phyloP scores from a whole-genome alignment of 1,139 yeast genomes.

The Sugiyamaella pinicola region DNA sequence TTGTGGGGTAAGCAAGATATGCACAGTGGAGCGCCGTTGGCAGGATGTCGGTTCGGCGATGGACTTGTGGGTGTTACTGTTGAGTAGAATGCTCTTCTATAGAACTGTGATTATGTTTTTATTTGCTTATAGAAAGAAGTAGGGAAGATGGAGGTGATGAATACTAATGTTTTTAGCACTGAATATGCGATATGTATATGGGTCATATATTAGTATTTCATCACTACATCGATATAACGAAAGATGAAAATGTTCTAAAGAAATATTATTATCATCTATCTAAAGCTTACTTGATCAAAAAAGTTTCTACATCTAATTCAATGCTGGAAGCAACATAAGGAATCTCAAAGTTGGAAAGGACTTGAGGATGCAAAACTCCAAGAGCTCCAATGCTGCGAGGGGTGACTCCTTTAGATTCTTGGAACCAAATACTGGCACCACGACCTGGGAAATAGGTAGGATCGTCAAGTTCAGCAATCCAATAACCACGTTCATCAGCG shows the following conservation, averaged over 20 bases:
- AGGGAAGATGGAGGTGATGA: too few relatives aligned
- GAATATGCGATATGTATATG: too few relatives aligned
- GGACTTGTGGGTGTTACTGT: too few relatives aligned
- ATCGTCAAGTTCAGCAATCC: conserved; percentile 44
- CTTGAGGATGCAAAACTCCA: conserved; percentile 97
- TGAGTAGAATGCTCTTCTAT: too few relatives aligned
- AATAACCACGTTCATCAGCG: conserved; percentile 61
- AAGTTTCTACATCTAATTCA: conserved; percentile 76
- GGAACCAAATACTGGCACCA: conserved; percentile 84
- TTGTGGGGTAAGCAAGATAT: too few relatives aligned
- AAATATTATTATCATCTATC: conserved; percentile 7
- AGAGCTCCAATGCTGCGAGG: conserved; percentile 64
- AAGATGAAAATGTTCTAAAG: background rate
- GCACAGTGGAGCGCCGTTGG: too few relatives aligned
- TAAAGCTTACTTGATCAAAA: conserved; percentile 22
- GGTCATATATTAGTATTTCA: too few relatives aligned
- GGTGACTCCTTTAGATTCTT: conserved; percentile 52
- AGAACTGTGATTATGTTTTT: too few relatives aligned
- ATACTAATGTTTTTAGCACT: too few relatives aligned
- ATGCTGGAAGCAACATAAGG: conserved; percentile 87
- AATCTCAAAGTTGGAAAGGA: conserved; percentile 79
- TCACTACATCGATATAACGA: too few relatives aligned
- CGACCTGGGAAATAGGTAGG: conserved; percentile 93
- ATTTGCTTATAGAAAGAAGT: too few relatives aligned
- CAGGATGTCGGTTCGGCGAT: too few relatives aligned